Percentiles rank a stretch among this genome's conserved stretches.
Conservation (phyloP, 805 yeast genomes). For the Ogataea haglerorum region DNA sequence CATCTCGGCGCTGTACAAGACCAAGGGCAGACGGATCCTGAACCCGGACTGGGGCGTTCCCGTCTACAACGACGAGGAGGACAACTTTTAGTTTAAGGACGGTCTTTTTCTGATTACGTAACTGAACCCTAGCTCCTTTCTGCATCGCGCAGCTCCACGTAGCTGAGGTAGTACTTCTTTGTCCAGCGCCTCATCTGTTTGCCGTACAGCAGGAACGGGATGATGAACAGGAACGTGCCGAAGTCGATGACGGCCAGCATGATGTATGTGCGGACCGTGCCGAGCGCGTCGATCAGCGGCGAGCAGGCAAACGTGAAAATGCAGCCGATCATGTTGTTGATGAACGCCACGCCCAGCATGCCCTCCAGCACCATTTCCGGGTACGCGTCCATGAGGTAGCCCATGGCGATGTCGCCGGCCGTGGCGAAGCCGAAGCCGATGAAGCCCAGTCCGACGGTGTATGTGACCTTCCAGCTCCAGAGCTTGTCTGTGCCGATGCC, state of each 20-base stretch:
- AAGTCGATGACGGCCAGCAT: slow-evolving; percentile 59
- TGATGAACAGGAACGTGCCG: slow-evolving; percentile 45
- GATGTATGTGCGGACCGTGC: slow-evolving; percentile 56
- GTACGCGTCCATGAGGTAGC: slow-evolving; percentile 63
- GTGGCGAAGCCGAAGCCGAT: slow-evolving; percentile 70
- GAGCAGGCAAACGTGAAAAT: slow-evolving; percentile 66
- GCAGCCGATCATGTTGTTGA: slow-evolving; percentile 63
- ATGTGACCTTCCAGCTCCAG: slow-evolving; percentile 53
- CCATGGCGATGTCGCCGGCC: slow-evolving; percentile 67
- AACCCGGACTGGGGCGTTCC: slow-evolving; percentile 22
- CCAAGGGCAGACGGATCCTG: slow-evolving; percentile 15
- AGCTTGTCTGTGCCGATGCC: slow-evolving; percentile 60
- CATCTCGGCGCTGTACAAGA: slow-evolving; percentile 8
- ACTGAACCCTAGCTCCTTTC: slow-evolving; percentile 16
- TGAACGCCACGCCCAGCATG: slow-evolving; percentile 65
- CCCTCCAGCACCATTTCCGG: slow-evolving; percentile 70
- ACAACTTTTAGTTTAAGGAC: background rate
- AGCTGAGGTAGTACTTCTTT: slow-evolving; percentile 49
- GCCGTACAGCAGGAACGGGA: slow-evolving; percentile 39
- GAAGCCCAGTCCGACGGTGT: slow-evolving; percentile 55
- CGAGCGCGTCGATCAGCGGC: slow-evolving; percentile 53
- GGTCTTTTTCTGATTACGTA: too few species aligned
- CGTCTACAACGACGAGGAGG: slow-evolving; percentile 22
- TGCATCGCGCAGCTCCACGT: slow-evolving; percentile 51
- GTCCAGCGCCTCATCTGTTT: slow-evolving; percentile 48